phyloP scores from a whole-genome alignment of 2,329 filamentous ascomycete genomes.

The Clonostachys chloroleuca region DNA sequence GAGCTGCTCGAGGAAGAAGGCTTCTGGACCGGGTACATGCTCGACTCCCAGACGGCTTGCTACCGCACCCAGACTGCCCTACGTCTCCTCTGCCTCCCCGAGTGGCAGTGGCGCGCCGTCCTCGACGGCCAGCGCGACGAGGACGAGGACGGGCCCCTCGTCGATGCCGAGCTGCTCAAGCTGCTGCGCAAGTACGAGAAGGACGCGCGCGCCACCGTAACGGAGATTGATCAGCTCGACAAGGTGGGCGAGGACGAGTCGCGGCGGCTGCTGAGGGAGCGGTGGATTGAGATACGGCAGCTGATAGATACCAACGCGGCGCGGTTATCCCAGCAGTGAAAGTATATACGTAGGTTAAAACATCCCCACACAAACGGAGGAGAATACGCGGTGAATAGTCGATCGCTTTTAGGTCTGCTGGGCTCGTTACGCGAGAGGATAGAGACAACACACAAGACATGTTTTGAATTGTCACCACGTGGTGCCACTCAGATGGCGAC shows the following conservation, averaged over 20 bases:
- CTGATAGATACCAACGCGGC: conserved; percentile 10
- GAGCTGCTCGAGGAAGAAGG: conserved; percentile 34
- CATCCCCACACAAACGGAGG: background rate
- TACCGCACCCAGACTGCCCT: conserved; percentile 52
- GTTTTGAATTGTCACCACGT: too few relatives aligned
- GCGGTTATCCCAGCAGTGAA: conserved; percentile 4
- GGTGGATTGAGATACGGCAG: conserved; percentile 17
- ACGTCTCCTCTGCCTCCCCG: conserved; percentile 25
- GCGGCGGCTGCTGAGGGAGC: conserved; percentile 7
- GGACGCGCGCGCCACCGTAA: conserved; percentile 15
- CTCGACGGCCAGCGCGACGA: conserved; percentile 42
- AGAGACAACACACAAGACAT: too few relatives aligned
- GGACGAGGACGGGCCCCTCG: conserved; percentile 33
- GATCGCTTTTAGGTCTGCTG: too few relatives aligned
- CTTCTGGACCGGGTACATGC: conserved; percentile 46
- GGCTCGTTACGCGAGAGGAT: too few relatives aligned
- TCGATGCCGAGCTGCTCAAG: conserved; percentile 25
- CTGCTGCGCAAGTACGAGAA: conserved; percentile 29
- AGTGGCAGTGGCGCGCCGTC: conserved; percentile 32
- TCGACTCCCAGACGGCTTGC: conserved; percentile 45
- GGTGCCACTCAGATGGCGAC: too few relatives aligned
- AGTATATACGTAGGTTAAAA: background rate
- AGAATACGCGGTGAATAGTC: too few relatives aligned
- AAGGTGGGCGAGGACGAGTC: conserved; percentile 16
- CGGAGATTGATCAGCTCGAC: conserved; percentile 26